Evolutionary conservation across 2,329 filamentous ascomycete genomes (phyloP).

Genomic region (Penicillium digitatum): DNA sequence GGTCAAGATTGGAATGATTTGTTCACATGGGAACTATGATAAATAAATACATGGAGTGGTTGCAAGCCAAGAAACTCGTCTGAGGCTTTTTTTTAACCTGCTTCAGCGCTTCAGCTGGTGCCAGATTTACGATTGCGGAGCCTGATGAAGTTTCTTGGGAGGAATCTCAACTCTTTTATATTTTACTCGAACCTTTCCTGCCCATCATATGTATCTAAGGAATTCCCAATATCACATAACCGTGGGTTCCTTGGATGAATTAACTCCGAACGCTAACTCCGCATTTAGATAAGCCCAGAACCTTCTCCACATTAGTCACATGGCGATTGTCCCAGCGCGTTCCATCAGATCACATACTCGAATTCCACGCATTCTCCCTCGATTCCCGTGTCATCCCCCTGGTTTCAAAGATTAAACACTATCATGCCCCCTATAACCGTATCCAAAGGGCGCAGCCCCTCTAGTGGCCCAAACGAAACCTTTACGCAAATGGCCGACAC

Average conservation of each 20-base stretch:
- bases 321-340: slow-evolving; percentile 17
- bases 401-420: not conserved
- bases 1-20: too few relatives aligned
- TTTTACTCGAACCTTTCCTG: too few relatives aligned
- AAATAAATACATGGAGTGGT: too few relatives aligned
- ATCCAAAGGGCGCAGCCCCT: slow-evolving; percentile 17
- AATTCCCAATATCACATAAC: too few relatives aligned
- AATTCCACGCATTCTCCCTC: not conserved
- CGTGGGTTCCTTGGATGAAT: not conserved
- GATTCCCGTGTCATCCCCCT: not conserved
- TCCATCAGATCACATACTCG: slow-evolving; percentile 9
- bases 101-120: too few relatives aligned
- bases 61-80: too few relatives aligned
- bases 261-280: slow-evolving; percentile 10
- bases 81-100: too few relatives aligned
- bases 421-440: slow-evolving; percentile 28
- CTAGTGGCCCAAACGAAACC: slow-evolving; percentile 21
- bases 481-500: slow-evolving; percentile 51
- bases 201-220: too few relatives aligned
- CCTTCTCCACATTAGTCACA: slow-evolving; percentile 26
- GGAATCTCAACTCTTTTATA: not conserved
- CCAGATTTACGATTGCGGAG: too few relatives aligned
- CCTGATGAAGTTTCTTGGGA: too few relatives aligned
- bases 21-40: too few relatives aligned
- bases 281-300: slow-evolving; percentile 16